phyloP scores from a whole-genome alignment of 164 flowering plant genomes.

The Nelumbo lutea region DNA sequence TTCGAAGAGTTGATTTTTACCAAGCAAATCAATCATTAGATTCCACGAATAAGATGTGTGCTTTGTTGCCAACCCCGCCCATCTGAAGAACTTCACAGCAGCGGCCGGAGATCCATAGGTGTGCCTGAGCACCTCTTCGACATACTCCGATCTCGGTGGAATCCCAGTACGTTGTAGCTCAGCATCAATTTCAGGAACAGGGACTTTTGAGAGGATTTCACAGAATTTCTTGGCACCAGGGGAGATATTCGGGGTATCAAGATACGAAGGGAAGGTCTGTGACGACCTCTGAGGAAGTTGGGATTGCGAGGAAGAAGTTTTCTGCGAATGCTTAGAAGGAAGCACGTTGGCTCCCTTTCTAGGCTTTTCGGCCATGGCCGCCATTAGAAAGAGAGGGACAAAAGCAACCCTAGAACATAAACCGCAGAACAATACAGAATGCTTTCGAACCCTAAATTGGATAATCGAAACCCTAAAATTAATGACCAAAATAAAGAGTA shows the following conservation, averaged over 20 bases:
- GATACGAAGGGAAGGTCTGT: conserved; percentile 17
- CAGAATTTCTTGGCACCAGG: conserved; percentile 29
- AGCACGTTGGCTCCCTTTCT: background rate
- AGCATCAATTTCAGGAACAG: conserved; percentile 34
- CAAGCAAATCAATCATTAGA: conserved; percentile 73
- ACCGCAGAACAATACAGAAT: background rate
- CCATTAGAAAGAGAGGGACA: background rate
- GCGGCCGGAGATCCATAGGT: conserved; percentile 44
- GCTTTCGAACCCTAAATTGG: background rate
- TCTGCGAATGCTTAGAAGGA: background rate
- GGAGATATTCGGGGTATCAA: conserved; percentile 16
- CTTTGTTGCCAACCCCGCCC: conserved; percentile 44
- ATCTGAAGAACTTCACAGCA: conserved; percentile 64
- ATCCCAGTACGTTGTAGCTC: conserved; percentile 37
- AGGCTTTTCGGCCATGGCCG: conserved; percentile 6
- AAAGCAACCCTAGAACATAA: background rate
- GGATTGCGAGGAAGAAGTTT: background rate
- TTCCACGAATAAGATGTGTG: conserved; percentile 54
- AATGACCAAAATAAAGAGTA: too few species aligned
- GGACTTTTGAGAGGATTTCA: conserved; percentile 32
- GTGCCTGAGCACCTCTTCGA: conserved; percentile 49
- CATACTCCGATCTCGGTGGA: conserved; percentile 30
- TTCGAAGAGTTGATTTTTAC: conserved; percentile 61
- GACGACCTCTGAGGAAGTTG: background rate
- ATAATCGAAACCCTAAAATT: background rate